Evolutionary conservation across 345 rosid species (phyloP).

Genomic region (Salix dunnii): DNA sequence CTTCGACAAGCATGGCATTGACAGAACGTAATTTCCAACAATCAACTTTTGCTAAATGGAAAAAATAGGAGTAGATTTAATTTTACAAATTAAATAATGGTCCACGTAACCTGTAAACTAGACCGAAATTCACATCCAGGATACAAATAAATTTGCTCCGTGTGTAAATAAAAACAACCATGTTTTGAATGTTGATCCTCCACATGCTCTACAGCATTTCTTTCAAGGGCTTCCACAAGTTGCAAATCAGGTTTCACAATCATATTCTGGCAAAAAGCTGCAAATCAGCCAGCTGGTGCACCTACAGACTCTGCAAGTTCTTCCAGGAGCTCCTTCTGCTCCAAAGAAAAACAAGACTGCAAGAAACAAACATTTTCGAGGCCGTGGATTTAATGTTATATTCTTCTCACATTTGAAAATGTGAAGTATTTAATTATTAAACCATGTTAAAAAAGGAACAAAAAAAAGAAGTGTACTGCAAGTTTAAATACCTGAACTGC

Average conservation of each 20-base stretch:
- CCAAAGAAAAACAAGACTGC: conserved; percentile 76
- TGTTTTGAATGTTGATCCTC: neutral
- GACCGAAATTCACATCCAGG: neutral
- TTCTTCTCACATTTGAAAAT: neutral
- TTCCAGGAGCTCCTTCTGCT: conserved; percentile 84
- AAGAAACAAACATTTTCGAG: conserved; percentile 16
- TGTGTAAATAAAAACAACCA: neutral
- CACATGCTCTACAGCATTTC: neutral
- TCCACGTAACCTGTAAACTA: neutral
- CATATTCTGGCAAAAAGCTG: neutral
- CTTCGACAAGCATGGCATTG: neutral
- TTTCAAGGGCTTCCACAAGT: neutral
- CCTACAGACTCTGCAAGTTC: conserved; percentile 74
- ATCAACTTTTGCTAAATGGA: neutral
- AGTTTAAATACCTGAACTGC: conserved; percentile 73
- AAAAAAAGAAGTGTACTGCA: neutral
- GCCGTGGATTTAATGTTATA: neutral
- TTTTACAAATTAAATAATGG: neutral
- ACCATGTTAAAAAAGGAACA: neutral
- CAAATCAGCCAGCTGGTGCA: conserved; percentile 36
- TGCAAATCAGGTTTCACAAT: neutral
- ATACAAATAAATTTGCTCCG: neutral
- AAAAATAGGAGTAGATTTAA: too few relatives aligned
- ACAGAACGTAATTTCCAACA: neutral
- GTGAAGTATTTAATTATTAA: neutral